A percentile compares a stretch with the other conserved stretches of the same genome.
phyloP scores from a whole-genome alignment of 179 eudicot genomes.

The Silene noctiflora region DNA sequence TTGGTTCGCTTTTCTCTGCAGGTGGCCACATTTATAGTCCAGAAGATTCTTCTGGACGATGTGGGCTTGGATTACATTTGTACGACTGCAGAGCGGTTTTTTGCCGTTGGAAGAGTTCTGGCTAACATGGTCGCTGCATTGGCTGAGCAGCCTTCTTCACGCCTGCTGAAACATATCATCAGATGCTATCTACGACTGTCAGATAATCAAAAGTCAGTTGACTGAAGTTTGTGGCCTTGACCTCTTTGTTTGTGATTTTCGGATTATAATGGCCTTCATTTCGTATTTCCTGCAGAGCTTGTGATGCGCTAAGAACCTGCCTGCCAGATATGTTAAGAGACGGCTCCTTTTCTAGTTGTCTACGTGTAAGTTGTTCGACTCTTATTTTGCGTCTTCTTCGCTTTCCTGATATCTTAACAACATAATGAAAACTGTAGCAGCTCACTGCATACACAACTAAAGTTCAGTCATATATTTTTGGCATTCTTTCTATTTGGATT shows the following conservation, averaged over 20 bases:
- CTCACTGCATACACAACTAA: too few relatives aligned
- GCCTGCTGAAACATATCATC: conserved; percentile 84
- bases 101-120: conserved; percentile 86
- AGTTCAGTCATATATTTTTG: too few relatives aligned
- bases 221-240: conserved; percentile 2
- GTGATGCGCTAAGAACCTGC: conserved; percentile 79
- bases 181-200: conserved; percentile 91
- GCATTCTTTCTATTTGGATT: too few relatives aligned
- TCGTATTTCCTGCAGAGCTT: conserved; percentile 53
- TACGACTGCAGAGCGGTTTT: conserved; percentile 95
- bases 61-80: conserved; percentile 96
- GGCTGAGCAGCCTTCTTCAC: conserved; percentile 88
- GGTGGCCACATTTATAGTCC: conserved; percentile 98
- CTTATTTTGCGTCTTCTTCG: not conserved
- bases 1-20: conserved; percentile 20
- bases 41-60: conserved; percentile 89
- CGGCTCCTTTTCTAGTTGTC: conserved; percentile 64
- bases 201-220: conserved; percentile 68
- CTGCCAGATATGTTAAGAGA: conserved; percentile 87
- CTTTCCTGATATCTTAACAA: not conserved
- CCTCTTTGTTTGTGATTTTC: not conserved
- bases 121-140: conserved; percentile 86
- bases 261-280: not conserved
- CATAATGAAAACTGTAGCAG: not conserved
- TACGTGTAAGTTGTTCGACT: conserved; percentile 55